phyloP scores from a whole-genome alignment of 441 rosid species.

The Jatropha multifida region DNA sequence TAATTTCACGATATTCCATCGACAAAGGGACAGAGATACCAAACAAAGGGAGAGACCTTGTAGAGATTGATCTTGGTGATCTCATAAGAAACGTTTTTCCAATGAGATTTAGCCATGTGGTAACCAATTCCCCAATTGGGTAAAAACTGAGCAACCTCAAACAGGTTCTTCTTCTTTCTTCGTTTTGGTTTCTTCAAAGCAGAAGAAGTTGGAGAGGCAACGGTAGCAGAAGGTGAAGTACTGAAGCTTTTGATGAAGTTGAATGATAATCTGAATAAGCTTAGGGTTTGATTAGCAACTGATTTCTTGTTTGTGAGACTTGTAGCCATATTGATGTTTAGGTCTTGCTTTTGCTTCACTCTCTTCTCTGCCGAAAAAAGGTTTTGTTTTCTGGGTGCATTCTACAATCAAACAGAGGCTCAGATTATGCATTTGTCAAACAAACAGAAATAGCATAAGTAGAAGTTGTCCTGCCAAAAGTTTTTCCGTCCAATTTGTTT shows the following conservation, averaged over 20 bases:
- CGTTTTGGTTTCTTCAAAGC: slow-evolving; percentile 45
- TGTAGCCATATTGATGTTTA: slow-evolving; percentile 42
- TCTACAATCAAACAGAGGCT: too few species aligned
- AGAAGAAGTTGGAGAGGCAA: slow-evolving; percentile 15
- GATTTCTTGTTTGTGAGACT: slow-evolving; percentile 37
- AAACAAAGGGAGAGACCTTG: slow-evolving; percentile 42
- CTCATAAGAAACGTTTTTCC: slow-evolving; percentile 76
- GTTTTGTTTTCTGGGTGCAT: too few species aligned
- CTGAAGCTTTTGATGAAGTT: slow-evolving; percentile 39
- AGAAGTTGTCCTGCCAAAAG: too few species aligned
- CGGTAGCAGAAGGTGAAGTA: slow-evolving; percentile 30
- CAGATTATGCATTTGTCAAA: too few species aligned
- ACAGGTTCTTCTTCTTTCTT: slow-evolving; percentile 81
- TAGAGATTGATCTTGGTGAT: slow-evolving; percentile 94
- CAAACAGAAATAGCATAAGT: too few species aligned
- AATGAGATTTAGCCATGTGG: slow-evolving; percentile 90
- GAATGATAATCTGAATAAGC: slow-evolving; percentile 41
- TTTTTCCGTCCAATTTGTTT: too few species aligned
- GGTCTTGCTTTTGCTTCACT: slow-evolving; percentile 8
- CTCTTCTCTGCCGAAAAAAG: too few species aligned
- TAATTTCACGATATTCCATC: neutral
- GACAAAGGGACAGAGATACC: neutral
- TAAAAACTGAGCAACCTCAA: slow-evolving; percentile 86
- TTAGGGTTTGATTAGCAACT: slow-evolving; percentile 26
- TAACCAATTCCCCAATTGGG: slow-evolving; percentile 92